Evolutionary conservation across 495 filamentous ascomycete genomes (phyloP).

Genomic region (Hypoxylon cercidicola): DNA sequence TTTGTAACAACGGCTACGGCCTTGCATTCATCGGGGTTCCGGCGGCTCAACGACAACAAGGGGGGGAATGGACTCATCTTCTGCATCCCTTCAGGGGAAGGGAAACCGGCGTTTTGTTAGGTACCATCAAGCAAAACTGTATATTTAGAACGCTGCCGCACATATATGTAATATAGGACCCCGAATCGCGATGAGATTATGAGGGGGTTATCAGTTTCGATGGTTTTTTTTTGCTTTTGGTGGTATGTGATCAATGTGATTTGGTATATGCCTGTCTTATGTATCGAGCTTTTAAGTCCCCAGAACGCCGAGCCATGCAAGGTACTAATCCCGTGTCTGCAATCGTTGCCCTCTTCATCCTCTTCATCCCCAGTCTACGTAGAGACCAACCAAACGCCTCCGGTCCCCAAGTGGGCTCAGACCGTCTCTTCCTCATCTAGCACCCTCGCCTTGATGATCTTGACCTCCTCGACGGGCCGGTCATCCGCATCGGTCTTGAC

Average conservation of each 20-base stretch:
- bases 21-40: conserved; percentile 43
- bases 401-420: conserved; percentile 2
- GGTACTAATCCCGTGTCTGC: conserved; percentile 12
- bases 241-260: too few relatives aligned
- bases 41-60: conserved; percentile 30
- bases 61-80: conserved; percentile 30
- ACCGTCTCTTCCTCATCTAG: conserved; percentile 58
- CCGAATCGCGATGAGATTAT: not conserved
- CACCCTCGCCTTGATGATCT: conserved; percentile 77
- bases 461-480: conserved; percentile 82
- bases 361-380: too few relatives aligned
- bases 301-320: too few relatives aligned
- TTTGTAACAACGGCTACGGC: conserved; percentile 39
- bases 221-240: too few relatives aligned
- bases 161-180: conserved; percentile 38
- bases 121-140: conserved; percentile 20
- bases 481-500: conserved; percentile 88
- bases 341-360: too few relatives aligned
- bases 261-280: not conserved
- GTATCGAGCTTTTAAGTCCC: conserved; percentile 1
- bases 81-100: conserved; percentile 32
- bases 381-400: not conserved
- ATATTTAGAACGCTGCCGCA: conserved; percentile 36
- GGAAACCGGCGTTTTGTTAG: conserved; percentile 26
- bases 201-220: too few relatives aligned